Percentiles rank a stretch among this genome's conserved stretches.
Evolutionary conservation across 2,329 filamentous ascomycete genomes (phyloP).

Genomic region (Scleromitrula shiraiana): DNA sequence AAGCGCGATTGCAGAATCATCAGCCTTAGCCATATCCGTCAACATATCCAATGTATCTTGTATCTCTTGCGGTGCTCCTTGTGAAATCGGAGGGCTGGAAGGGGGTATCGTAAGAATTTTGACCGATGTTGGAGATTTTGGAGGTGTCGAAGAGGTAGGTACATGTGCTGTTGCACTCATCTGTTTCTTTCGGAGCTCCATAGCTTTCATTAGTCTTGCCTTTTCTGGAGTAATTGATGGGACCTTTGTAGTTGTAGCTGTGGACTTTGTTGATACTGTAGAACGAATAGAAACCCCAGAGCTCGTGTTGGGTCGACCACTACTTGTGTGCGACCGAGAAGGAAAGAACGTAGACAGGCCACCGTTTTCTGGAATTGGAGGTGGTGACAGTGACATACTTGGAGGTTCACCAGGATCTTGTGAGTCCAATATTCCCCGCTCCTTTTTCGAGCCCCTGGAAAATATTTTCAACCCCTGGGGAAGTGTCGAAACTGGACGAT

Average conservation of each 20-base stretch:
- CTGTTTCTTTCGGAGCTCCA: conserved; percentile 83
- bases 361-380: conserved; percentile 18
- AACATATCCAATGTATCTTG: conserved; percentile 22
- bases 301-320: conserved; percentile 28
- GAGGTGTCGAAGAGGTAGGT: conserved; percentile 1
- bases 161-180: conserved; percentile 34
- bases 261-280: conserved; percentile 15
- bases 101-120: conserved; percentile 7
- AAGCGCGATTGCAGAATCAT: conserved; percentile 49
- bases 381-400: conserved; percentile 25
- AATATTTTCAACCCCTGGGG: conserved; percentile 72
- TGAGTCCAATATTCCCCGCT: conserved; percentile 36
- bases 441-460: conserved; percentile 48
- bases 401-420: conserved; percentile 22
- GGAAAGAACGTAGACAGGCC: conserved; percentile 18
- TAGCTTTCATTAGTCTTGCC: conserved; percentile 83
- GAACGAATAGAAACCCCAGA: conserved; percentile 22
- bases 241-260: conserved; percentile 25
- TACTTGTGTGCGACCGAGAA: conserved; percentile 26
- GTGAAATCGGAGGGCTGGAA: neutral
- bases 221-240: conserved; percentile 77
- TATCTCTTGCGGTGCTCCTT: conserved; percentile 16
- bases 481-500: conserved; percentile 68
- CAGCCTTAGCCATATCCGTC: conserved; percentile 30
- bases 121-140: conserved; percentile 8